Conservation (phyloP, 257 asterid species). For the Thymus mandschuricus region DNA sequence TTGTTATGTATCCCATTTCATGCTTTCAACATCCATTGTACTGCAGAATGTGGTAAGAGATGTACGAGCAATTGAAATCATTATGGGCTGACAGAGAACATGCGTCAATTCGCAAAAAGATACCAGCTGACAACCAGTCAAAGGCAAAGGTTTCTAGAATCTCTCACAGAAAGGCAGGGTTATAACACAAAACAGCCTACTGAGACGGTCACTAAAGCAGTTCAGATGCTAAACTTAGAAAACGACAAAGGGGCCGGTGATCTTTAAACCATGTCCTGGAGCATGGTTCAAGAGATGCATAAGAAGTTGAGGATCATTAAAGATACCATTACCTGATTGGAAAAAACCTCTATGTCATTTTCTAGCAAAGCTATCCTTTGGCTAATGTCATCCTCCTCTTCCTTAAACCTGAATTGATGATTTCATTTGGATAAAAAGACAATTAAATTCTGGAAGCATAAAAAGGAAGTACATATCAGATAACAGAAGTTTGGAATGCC, state of each 20-base stretch:
- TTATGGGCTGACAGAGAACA: neutral
- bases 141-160: neutral
- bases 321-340: slow-evolving; percentile 53
- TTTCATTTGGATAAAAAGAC: slow-evolving; percentile 38
- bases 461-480: slow-evolving; percentile 15
- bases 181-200: neutral
- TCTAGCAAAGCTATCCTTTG: slow-evolving; percentile 38
- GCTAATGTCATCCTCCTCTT: slow-evolving; percentile 58
- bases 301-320: slow-evolving; percentile 10
- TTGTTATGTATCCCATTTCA: slow-evolving; percentile 15
- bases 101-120: neutral
- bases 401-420: slow-evolving; percentile 56
- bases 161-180: neutral
- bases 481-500: slow-evolving; percentile 21
- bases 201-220: neutral
- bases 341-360: slow-evolving; percentile 49
- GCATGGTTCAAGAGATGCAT: neutral
- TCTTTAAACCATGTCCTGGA: neutral
- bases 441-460: slow-evolving; percentile 12
- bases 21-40: neutral
- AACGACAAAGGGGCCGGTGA: neutral
- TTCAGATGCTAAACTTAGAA: neutral
- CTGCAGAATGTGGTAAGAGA: slow-evolving; percentile 15
- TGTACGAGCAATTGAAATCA: slow-evolving; percentile 9
- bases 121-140: neutral